Base-by-base conservation (phyloP, 2,329 filamentous ascomycete genomes). In the Rhynchosporium graminicola region DNA sequence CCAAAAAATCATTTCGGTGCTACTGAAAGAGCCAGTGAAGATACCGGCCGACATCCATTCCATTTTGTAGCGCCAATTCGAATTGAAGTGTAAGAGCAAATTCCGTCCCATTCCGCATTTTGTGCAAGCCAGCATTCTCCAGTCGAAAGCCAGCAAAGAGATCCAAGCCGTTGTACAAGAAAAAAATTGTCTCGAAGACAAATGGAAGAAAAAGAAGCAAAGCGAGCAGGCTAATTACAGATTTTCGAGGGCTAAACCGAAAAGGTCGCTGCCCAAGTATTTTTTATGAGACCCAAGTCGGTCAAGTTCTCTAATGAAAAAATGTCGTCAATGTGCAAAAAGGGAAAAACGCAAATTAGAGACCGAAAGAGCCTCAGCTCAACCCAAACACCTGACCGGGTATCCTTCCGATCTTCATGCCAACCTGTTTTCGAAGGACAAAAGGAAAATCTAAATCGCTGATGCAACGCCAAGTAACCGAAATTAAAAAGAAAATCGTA, bases 311-410 rank as follows among this genome's bases (percentile, higher is more conserved):
- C 69, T 59, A 66, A 65, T 38, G 57, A 69, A 63, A 69, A 63
- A 36, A 51, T n/a, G 64, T 68, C 68, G 63, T 69, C 59, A 64
- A 71, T 70, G 70, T 70, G 68, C 68, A 71, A 68, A 64, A 64
- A 63, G 67, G 67, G 68, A 69, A 69, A 67, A 67, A 70, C 68
- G 65, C 61, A 71, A 68, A 68, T 61, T 67, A 66, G 69, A 67
- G 67, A 65, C 65, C 62, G 70, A 70, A 65, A 70, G 70, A 62
- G 69, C 72, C 73, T 71, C 69, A 67, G 67, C 68, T 61, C 63
- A 70, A 62, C 62, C 67, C 65, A 65, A 73, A 74, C 76, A 74
- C 73, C 74, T 69, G 72, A 74, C 75, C 71, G 69, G 66, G 68
- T 71, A 68, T 66, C 72, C 70, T 66, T 67, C 70, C 69, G 70